phyloP scores from a whole-genome alignment of 2,329 filamentous ascomycete genomes.

The Diaporthe citri region DNA sequence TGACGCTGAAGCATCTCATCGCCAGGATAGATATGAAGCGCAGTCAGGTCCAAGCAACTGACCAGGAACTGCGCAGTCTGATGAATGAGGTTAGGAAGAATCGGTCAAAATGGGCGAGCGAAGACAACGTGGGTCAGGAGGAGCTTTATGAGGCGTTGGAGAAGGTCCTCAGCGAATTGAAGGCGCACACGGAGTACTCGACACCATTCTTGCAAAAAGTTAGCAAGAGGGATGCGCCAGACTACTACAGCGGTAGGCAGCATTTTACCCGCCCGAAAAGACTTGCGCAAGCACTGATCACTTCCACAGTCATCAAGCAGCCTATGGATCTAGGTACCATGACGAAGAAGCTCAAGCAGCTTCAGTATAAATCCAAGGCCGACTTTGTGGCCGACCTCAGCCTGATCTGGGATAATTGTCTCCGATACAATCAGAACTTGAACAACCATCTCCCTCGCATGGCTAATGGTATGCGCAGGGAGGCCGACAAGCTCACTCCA shows the following conservation, averaged over 20 bases:
- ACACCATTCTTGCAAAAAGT: conserved; percentile 95
- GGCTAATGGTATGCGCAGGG: conserved; percentile 95
- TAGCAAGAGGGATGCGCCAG: conserved; percentile 96
- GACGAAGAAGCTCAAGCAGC: conserved; percentile 94
- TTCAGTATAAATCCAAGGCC: conserved; percentile 87
- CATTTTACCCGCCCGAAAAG: conserved; percentile 1
- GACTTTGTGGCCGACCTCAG: conserved; percentile 96
- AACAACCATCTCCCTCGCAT: conserved; percentile 90
- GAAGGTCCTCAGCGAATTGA: conserved; percentile 96
- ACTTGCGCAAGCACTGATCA: conserved; percentile 41
- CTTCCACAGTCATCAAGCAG: conserved; percentile 83
- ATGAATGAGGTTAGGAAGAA: conserved; percentile 99
- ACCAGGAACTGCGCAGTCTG: conserved; percentile 89
- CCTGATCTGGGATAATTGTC: conserved; percentile 96
- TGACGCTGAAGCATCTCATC: conserved; percentile 97
- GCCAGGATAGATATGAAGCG: conserved; percentile 94
- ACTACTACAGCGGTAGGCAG: conserved; percentile 87
- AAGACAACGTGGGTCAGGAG: conserved; percentile 97
- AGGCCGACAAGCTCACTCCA: conserved; percentile 95
- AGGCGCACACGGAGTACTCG: conserved; percentile 97
- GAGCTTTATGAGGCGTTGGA: conserved; percentile 97
- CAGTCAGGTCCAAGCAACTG: conserved; percentile 89
- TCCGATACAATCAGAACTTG: conserved; percentile 94
- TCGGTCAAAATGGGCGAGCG: conserved; percentile 97
- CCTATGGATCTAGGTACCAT: conserved; percentile 98